Conservation (phyloP, 2,329 filamentous ascomycete species). For the Nemania sp. region DNA sequence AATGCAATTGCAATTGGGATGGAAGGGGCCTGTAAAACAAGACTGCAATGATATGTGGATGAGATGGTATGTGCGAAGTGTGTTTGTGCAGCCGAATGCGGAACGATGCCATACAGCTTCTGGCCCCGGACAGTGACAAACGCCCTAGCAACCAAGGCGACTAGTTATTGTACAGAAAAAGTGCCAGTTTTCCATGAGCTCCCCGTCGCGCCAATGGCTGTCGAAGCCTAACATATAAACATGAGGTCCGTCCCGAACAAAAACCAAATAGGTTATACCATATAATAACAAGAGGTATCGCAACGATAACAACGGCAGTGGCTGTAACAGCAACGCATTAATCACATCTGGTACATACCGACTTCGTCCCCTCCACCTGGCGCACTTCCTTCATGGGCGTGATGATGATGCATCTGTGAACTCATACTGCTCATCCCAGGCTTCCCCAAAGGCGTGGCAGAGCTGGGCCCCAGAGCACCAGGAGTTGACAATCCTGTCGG, state of each 20-base stretch:
- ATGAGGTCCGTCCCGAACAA: constrained; percentile 39
- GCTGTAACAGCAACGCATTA: constrained; percentile 50
- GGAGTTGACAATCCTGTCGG: constrained; percentile 68
- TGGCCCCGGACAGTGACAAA: constrained; percentile 43
- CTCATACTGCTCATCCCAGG: constrained; percentile 70
- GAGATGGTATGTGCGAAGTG: constrained; percentile 45
- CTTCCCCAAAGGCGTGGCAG: constrained; percentile 63
- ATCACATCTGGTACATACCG: constrained; percentile 98
- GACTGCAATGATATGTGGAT: constrained; percentile 40
- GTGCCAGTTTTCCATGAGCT: constrained; percentile 47
- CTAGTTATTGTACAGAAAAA: constrained; percentile 61
- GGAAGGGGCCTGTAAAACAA: constrained; percentile 41
- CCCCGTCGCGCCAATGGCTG: constrained; percentile 44
- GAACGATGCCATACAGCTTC: constrained; percentile 44
- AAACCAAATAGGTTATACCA: constrained; percentile 39
- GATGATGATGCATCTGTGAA: constrained; percentile 72
- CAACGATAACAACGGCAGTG: constrained; percentile 41
- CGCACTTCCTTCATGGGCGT: constrained; percentile 70
- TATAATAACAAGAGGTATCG: constrained; percentile 45
- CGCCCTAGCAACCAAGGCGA: constrained; percentile 47
- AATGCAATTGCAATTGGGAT: constrained; percentile 38
- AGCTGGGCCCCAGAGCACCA: constrained; percentile 64
- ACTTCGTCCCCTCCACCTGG: constrained; percentile 79
- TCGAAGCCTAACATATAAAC: constrained; percentile 44
- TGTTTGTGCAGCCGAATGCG: constrained; percentile 44